Conservation (phyloP, 2,329 filamentous ascomycete species). For the Sphaerostilbella broomeana region DNA sequence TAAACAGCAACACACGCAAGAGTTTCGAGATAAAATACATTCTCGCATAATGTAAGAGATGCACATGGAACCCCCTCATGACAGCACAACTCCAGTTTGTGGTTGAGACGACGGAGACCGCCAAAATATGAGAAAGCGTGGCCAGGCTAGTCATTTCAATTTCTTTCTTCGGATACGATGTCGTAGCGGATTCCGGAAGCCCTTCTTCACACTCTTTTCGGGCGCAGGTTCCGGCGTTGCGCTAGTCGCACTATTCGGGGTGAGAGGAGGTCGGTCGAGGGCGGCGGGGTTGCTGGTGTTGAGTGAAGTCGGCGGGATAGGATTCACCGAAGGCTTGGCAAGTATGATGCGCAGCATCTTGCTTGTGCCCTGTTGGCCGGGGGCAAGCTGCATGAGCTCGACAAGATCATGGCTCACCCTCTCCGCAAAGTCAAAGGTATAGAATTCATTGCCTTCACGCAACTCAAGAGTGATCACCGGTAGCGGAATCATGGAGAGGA, state of each 20-base stretch:
- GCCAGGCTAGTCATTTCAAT: constrained; percentile 10
- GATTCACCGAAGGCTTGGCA: constrained; percentile 4
- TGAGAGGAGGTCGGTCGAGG: not conserved
- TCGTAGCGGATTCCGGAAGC: constrained; percentile 12
- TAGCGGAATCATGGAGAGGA: constrained; percentile 27
- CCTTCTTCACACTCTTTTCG: constrained; percentile 7
- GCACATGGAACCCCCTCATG: too few species aligned
- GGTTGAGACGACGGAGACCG: not conserved
- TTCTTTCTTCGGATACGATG: constrained; percentile 12
- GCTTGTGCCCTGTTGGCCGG: constrained; percentile 13
- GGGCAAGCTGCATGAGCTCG: constrained; percentile 18
- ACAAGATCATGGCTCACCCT: constrained; percentile 25
- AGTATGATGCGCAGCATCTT: constrained; percentile 14
- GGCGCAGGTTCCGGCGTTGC: not conserved
- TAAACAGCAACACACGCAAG: too few species aligned
- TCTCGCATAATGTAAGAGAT: too few species aligned
- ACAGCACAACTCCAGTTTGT: too few species aligned
- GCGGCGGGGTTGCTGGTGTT: constrained; percentile 2
- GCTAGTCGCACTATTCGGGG: not conserved
- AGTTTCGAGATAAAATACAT: too few species aligned
- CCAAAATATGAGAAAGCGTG: not conserved
- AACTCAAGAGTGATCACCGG: constrained; percentile 27
- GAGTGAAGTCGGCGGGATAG: not conserved
- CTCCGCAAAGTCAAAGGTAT: constrained; percentile 24
- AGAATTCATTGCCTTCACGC: constrained; percentile 27